phyloP scores from a whole-genome alignment of 169 alveolate genomes.

The Toxoplasma gondii region DNA sequence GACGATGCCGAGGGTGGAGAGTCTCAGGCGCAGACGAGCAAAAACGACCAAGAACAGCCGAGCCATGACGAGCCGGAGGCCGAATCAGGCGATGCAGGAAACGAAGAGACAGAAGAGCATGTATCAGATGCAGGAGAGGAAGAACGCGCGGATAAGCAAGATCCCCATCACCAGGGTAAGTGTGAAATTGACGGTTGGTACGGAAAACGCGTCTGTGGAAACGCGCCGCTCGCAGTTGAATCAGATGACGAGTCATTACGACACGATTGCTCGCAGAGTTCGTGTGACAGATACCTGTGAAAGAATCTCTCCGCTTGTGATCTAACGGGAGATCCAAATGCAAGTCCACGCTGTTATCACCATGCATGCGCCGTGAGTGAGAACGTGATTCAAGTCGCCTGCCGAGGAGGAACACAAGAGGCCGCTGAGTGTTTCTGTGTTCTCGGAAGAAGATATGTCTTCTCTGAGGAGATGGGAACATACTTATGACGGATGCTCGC shows the following conservation, averaged over 20 bases:
- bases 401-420: neutral
- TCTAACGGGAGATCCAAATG: too few relatives aligned
- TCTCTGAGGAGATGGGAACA: neutral
- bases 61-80: neutral
- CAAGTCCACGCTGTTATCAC: too few relatives aligned
- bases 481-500: neutral
- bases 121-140: neutral
- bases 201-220: neutral
- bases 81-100: neutral
- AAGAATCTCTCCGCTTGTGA: too few relatives aligned
- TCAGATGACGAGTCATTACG: too few relatives aligned
- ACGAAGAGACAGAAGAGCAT: neutral
- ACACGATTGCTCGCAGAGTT: too few relatives aligned
- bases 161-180: neutral
- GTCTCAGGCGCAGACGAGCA: neutral
- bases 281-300: too few relatives aligned
- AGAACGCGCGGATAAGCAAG: neutral
- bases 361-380: too few relatives aligned
- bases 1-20: neutral
- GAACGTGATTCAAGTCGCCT: neutral
- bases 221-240: too few relatives aligned
- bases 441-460: neutral
- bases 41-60: neutral
- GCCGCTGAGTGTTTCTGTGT: neutral
- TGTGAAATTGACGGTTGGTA: neutral